Conservation (phyloP, 371 early-diverging fungal species). For the Apophysomyces trapeziformis region DNA sequence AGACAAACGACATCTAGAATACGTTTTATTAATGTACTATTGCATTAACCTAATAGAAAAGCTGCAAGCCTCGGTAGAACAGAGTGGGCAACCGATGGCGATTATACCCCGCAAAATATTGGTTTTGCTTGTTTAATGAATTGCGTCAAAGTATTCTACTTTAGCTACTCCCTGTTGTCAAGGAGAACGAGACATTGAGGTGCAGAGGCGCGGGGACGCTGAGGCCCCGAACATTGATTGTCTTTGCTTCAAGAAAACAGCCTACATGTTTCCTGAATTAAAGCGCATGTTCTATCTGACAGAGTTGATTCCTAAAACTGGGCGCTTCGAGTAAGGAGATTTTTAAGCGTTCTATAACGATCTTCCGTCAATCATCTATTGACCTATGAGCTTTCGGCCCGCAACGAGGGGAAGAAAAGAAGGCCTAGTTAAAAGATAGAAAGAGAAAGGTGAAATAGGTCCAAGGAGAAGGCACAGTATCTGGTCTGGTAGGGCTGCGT, state of each 20-base stretch:
- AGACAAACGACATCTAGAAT: slow-evolving; percentile 25
- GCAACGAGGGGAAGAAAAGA: neutral
- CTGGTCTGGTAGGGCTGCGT: neutral
- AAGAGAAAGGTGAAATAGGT: neutral
- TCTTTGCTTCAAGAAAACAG: slow-evolving; percentile 1
- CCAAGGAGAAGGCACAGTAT: slow-evolving; percentile 2
- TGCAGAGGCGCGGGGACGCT: neutral
- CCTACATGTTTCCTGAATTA: neutral
- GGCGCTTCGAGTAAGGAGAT: neutral
- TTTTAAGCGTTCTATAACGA: neutral
- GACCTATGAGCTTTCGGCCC: neutral
- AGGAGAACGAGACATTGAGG: neutral
- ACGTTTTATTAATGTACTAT: neutral
- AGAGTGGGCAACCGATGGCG: neutral
- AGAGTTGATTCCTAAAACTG: neutral
- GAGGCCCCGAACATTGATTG: no score
- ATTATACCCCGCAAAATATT: neutral
- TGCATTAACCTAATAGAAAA: slow-evolving; percentile 9
- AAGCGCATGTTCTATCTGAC: neutral
- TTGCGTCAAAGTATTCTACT: neutral
- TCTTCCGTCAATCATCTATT: neutral
- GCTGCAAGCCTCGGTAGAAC: neutral
- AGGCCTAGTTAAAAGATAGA: neutral
- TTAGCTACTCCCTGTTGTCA: neutral
- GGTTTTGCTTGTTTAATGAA: neutral